Base-by-base conservation (phyloP, 305 asterid species). In the Fraxinus latifolia region DNA sequence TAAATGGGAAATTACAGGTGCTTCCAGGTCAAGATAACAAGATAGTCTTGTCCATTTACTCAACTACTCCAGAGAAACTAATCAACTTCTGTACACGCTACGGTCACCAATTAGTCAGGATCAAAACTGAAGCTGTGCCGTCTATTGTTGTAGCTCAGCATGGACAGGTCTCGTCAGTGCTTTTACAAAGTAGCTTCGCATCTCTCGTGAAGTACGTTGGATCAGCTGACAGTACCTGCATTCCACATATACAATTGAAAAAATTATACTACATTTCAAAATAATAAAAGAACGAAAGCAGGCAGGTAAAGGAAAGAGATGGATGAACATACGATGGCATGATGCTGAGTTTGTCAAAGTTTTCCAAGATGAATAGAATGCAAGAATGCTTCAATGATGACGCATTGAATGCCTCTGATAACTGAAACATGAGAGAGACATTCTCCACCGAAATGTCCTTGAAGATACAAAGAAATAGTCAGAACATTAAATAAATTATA, bases 331-430 rank as follows among this genome's bases (percentile, higher is more conserved):
- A 94, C 98, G 95, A 86, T 84, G 95, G 90, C 96, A 89, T 89
- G 70, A 79, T 68, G 50, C 86, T 86, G 82, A 96, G 82, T 65
- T 91, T 87, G 91, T 92, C 97, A 68, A 83, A 91, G 65, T 94
- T 93, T 67, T 96, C 98, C 85, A 96, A 87, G 89, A 91, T 89
- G 90, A 90, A 94, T 17, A 93, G 81, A 77, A 96, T 92, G 88
- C 97, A 96, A 78, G 98, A 89, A 42, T 92, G 90, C 86, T 95
- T 90, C 85, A 96, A 85, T 47, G 99, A 87, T 78, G 83, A 53
- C 7, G 99, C 98, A 74, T 93, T 94, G 80, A 90, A 96, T 19
- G 97, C 95, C 89, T 96, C 98, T 12, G 99, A 94, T 79, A 96
- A 87, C 86, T 96, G 98, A 5, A 92, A 96, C 98, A 94, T 94